Base-by-base conservation (phyloP, 129 eudicot species). In the Arctium lappa region DNA sequence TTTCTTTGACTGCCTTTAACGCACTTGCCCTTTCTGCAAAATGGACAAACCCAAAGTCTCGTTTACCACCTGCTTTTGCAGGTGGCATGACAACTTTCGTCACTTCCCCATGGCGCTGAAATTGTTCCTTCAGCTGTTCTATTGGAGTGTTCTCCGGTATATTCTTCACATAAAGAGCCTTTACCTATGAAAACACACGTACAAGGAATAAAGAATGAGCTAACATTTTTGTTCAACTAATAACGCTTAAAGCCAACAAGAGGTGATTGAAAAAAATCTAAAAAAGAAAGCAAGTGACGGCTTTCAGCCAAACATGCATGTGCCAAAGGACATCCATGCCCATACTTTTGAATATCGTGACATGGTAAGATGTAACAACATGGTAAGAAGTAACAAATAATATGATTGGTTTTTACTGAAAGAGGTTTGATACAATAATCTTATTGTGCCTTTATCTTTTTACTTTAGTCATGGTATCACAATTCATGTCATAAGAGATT, bases 21-120 rank as follows among this genome's bases (percentile, higher is more conserved):
- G 99, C 99, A 84, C 97, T 93, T 39, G 98, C 89, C 84, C 99
- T 93, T 84, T 96, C 99, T 56, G 97, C 98, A 93, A 85, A 96
- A 86, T 96, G 99, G 33, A 96, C 88, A 82, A 93, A 96, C 2
- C 98, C 99, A 84, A 96, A 96, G 83, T 96, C 97, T 73, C 99
- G 85, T 89, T 93, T 95, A 33, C 99, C 97, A 15, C 99, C 99
- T 82, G 84, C 83, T 85, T 86, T 93, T 79, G 98, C 95, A 37
- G 99, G 97, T 44, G 98, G 99, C 95, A 93, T 86, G 38, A 96
- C 97, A 63, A 96, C 99, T 84, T 89, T 93, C 1, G 95, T 96
- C 40, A 96, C 97, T 75, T 96, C 99, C 30, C 99, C 99, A 86
- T 96, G 98, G 77, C 90, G 95, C 81, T 90, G 92, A 75, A 96